Evolutionary conservation across 768 basidiomycete species (phyloP).

Genomic region (Suillus brevipes): DNA sequence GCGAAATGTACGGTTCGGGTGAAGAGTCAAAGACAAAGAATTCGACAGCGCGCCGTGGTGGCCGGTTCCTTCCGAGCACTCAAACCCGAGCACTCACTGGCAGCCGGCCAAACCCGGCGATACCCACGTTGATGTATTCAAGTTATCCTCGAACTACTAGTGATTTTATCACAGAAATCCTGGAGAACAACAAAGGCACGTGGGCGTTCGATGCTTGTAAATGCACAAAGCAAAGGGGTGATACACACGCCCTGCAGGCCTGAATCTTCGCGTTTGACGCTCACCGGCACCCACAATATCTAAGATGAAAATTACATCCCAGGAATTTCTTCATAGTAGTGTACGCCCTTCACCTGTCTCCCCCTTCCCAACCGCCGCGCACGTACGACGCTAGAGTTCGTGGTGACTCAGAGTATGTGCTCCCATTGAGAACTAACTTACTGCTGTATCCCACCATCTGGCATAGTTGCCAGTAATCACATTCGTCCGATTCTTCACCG

Average conservation of each 20-base stretch:
- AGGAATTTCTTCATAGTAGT: background rate
- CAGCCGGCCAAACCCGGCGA: no score
- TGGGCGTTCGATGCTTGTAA: background rate
- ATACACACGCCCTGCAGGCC: background rate
- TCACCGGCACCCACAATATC: background rate
- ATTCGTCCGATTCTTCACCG: background rate
- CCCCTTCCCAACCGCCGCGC: background rate
- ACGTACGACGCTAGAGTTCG: background rate
- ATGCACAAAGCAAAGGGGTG: background rate
- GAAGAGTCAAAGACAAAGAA: background rate
- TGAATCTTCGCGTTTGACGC: background rate
- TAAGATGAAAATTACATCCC: no score
- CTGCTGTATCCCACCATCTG: background rate
- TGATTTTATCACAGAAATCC: background rate
- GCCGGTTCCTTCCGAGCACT: background rate
- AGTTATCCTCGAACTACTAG: no score
- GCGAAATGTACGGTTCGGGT: background rate
- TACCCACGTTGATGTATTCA: background rate
- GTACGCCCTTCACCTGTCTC: background rate
- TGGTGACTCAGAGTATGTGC: background rate
- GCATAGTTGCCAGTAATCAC: background rate
- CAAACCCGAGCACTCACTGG: no score
- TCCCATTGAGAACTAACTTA: background rate
- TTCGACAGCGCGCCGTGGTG: no score
- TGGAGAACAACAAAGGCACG: background rate